These are phyloP conservation scores for Solanum piurae DNA, from an alignment of 257 asterid genomes.

Conservation along the genomic window DNA sequence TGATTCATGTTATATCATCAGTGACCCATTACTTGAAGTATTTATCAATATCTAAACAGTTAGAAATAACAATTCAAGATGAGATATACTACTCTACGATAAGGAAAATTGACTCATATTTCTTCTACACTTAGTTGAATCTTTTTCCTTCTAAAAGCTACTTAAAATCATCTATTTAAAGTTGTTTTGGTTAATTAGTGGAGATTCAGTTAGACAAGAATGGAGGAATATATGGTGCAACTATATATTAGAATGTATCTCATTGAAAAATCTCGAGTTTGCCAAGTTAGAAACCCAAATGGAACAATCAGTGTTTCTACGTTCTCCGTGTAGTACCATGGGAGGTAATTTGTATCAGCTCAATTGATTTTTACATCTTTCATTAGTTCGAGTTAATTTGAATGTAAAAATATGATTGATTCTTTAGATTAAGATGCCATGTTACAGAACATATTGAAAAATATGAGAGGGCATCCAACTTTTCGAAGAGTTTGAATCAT, in stretches of 20 bases:
- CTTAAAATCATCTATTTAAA: not conserved
- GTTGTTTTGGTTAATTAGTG: no score
- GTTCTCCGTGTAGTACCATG: no score
- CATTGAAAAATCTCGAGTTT: no score
- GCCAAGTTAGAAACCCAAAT: no score
- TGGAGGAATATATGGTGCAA: no score
- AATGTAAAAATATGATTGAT: no score
- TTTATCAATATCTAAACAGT: conserved; percentile 97
- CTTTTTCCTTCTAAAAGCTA: not conserved
- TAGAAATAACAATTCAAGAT: conserved; percentile 95
- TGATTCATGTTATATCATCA: conserved; percentile 21
- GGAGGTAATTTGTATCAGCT: no score
- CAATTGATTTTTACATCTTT: no score
- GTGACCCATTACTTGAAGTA: conserved; percentile 96
- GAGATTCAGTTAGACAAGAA: no score
- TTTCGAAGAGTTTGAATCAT: conserved; percentile 36
- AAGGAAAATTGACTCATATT: not conserved
- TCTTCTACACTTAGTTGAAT: not conserved
- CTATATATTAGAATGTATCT: no score
- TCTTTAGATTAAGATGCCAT: conserved; percentile 2
- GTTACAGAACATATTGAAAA: conserved; percentile 30
- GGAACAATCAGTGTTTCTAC: no score
- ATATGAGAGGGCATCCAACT: conserved; percentile 29
- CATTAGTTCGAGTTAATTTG: no score
- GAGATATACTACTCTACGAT: conserved; percentile 4